Base-by-base conservation (phyloP, 805 yeast genomes). In the Candida anglica region DNA sequence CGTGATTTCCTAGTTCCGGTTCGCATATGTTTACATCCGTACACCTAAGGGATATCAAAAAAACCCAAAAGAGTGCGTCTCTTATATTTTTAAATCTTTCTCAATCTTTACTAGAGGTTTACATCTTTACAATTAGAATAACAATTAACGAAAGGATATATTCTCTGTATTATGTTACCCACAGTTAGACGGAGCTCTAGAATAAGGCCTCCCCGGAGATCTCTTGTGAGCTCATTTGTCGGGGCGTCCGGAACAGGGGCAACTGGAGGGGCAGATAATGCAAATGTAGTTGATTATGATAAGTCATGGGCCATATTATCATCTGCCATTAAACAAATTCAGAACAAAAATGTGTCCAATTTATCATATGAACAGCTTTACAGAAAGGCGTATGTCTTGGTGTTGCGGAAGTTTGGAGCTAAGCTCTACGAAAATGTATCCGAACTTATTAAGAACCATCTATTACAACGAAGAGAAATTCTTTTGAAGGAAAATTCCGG, bases 341-440 rank as follows among this genome's bases (percentile, higher is more conserved):
- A 79, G 48, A 66, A 70, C 27, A 79, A 84, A 46, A 77, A 83
- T 48, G 88, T 88, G 6, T 75, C 85, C 3, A 72, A 74, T 37
- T 62, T 88, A 18, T 83, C 93, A 1, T 88, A 86, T 51, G 96
- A 88, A 48, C 86, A 81, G 44, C 66, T 88, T 0, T 89, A 89
- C 54, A 63, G 94, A 33, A 77, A 79, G 17, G 85, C 94, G 0
- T 88, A 88, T 53, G 76, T 79, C 20, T 49, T 87, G 30, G 95
- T 87, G 2, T 58, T 87, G 19, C 65, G 81, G 37, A 86, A 82
- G 46, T 70, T 67, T 41, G 93, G 93, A 6, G 77, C 70, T 25
- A 65, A 65, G 45, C 58, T 86, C 1, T 86, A 86, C 47, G 80
- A 76, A 9, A 71, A 77, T 22, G 85, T 84, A 10, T 57, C 70